These are phyloP conservation scores for Curvularia lunata DNA, from an alignment of 2,329 filamentous ascomycete genomes.

Conservation along the genomic window DNA sequence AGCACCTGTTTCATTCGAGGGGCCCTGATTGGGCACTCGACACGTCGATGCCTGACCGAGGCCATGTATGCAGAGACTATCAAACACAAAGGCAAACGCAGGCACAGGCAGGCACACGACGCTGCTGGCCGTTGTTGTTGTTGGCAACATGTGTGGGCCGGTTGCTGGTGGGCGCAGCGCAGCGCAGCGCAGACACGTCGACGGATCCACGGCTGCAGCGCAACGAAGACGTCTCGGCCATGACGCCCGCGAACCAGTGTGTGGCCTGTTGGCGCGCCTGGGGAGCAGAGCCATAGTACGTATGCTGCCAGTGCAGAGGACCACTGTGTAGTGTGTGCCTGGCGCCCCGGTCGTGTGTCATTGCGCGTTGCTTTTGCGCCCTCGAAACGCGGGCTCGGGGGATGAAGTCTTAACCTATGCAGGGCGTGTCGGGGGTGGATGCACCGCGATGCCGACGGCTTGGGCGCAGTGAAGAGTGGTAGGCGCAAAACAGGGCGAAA, in stretches of 20 bases:
- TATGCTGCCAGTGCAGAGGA: no score
- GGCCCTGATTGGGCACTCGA: slow-evolving; percentile 14
- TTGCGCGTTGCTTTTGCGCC: slow-evolving; percentile 5
- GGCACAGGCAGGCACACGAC: no score
- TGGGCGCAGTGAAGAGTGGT: neutral
- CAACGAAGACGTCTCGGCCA: neutral
- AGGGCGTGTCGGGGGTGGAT: slow-evolving; percentile 6
- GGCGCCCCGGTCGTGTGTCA: neutral
- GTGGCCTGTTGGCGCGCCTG: neutral
- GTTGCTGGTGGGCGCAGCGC: neutral
- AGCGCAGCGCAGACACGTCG: neutral
- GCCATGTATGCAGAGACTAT: no score
- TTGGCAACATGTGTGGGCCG: neutral
- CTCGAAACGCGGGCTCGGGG: neutral
- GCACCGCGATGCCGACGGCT: slow-evolving; percentile 14
- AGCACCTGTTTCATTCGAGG: slow-evolving; percentile 6
- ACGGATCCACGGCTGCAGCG: neutral
- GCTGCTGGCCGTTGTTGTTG: neutral
- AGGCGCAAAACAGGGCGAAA: neutral
- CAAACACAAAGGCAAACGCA: no score
- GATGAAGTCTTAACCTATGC: slow-evolving; percentile 8
- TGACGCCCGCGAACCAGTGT: neutral
- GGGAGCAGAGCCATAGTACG: no score
- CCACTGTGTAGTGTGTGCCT: no score
- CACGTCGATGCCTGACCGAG: neutral